Base-by-base conservation (phyloP, 495 filamentous ascomycete genomes). In the Articulospora tetracladia region DNA sequence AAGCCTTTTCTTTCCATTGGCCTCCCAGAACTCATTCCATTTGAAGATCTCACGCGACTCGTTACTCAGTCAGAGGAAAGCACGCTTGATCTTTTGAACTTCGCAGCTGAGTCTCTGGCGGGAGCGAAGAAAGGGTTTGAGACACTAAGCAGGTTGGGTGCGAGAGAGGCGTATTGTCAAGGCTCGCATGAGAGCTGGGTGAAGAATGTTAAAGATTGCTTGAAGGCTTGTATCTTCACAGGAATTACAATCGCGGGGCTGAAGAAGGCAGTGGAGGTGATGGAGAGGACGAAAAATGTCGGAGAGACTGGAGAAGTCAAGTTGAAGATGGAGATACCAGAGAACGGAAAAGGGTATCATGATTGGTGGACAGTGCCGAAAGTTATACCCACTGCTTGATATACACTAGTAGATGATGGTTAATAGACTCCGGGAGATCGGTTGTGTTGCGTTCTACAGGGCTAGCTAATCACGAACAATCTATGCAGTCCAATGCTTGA, bases 301-400 rank as follows among this genome's bases (percentile, higher is more conserved):
- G 64, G 51, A 57, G 64, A 59, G 15, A 61, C 60, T 23, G 34
- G 20, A 26, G 36, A 60, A 58, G 48, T 73, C 20, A 70, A 68
- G 52, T 30, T 81, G n/a, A 77, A 73, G 53, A 82, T 86, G 10
- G 77, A 76, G 54, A 77, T 89, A 44, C 84, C 84, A 1, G 73
- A 73, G 36, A 67, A 77, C 6, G 81, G 77, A 3, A 80, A 82
- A 65, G 67, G 72, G 20, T 87, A 88, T 76, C 84, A 89, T 74
- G 84, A 86, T 63, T 91, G 86, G 84, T 94, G 90, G 90, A 76
- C 85, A 60, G 86, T 93, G 58, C 89, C 88, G 4, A 86, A 85
- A 69, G 63, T 92, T 17, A 50, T 61, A 23, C 59, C 59, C 0
- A 72, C 25, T 24, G 3, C 47, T 50, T 50, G 17, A 19, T 17